Percentiles rank a stretch among this genome's conserved stretches.
phyloP scores from a whole-genome alignment of 2,329 filamentous ascomycete species.

The Parafenestella ontariensis region DNA sequence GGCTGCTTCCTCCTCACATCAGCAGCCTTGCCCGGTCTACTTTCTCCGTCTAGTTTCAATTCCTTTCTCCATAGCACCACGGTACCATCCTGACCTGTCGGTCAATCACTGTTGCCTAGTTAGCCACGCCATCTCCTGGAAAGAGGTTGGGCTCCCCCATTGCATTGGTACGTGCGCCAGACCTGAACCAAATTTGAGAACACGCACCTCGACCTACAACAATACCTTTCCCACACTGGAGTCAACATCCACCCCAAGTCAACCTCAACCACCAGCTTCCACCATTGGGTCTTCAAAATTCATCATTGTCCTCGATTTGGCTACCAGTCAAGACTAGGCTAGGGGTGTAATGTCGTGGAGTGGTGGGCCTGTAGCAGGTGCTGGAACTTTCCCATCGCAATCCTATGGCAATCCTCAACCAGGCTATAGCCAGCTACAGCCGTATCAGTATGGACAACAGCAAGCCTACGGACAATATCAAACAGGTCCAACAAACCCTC shows the following conservation, averaged over 20 bases:
- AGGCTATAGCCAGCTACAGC: constrained; percentile 35
- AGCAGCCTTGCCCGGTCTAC: constrained; percentile 23
- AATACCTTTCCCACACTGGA: constrained; percentile 10
- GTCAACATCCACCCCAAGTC: constrained; percentile 1
- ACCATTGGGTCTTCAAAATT: background rate
- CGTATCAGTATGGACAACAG: constrained; percentile 43
- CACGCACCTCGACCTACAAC: constrained; percentile 24
- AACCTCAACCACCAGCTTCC: constrained; percentile 6
- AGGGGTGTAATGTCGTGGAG: constrained; percentile 46
- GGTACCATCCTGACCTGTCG: background rate
- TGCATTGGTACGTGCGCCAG: constrained; percentile 38
- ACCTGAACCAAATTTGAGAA: constrained; percentile 35
- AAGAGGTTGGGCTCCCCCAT: constrained; percentile 17
- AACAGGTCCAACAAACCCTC: constrained; percentile 30
- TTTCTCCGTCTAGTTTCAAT: constrained; percentile 16
- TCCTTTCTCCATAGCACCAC: constrained; percentile 7
- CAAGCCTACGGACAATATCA: constrained; percentile 41
- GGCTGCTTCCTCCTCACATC: constrained; percentile 29
- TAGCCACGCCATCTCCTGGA: background rate
- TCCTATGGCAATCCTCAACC: constrained; percentile 37
- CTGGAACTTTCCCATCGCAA: constrained; percentile 43
- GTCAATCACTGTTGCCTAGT: background rate
- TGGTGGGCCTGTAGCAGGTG: constrained; percentile 41
- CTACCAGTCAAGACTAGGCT: constrained; percentile 3
- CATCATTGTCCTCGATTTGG: constrained; percentile 1